Evolutionary conservation across 1,139 yeast genomes (phyloP), one percentile per base, ranked within the genome.

Genomic region (Geotrichum cucujoidarum): DNA sequence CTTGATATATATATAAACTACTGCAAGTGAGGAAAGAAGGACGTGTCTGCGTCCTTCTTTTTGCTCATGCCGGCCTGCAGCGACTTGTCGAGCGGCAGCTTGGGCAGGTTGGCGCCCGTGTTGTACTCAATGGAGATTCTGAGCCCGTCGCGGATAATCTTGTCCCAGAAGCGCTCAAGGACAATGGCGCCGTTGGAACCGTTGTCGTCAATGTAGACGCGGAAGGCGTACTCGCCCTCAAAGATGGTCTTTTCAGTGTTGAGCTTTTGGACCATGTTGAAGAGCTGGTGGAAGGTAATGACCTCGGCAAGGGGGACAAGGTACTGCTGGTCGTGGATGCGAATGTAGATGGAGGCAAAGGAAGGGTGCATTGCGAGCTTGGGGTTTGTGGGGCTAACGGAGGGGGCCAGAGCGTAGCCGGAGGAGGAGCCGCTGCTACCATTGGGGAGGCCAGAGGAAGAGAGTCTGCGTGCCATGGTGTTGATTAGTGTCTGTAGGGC

Each of bases 161-260:
- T 47, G 41, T 54, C 56, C 57, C 57, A 54, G 52, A 52, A 54
- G 10, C 55, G 46, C 44, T 54, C 56, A 36, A 54, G 52, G 24
- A 54, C 47, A 50, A 54, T 40, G 3, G 57, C 55, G 10, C 57
- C 57, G 10, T 49, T 47, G 8, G 21, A 20, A 36, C 56, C 56
- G 42, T 43, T 48, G 18, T 52, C 55, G 45, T 54, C 57, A 45
- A 53, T 55, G 45, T 50, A 47, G 33, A 54, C 52, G 14, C 54
- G 30, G 47, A 54, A 54, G 20, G 55, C 53, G 24, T 50, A 42
- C 14, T 51, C 57, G 41, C 57, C 56, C 24, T 52, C 56, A 25
- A 37, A 45, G 43, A 52, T 52, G 30, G 41, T 36, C 45, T 43
- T 40, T 32, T 40, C 37, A 30, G 56, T 54, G 52, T 54, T 53